Percentiles rank a stretch among this genome's conserved stretches.
These are phyloP conservation scores for Gossypium ekmanianum DNA, from an alignment of 345 rosid genomes.

Conservation along the genomic window DNA sequence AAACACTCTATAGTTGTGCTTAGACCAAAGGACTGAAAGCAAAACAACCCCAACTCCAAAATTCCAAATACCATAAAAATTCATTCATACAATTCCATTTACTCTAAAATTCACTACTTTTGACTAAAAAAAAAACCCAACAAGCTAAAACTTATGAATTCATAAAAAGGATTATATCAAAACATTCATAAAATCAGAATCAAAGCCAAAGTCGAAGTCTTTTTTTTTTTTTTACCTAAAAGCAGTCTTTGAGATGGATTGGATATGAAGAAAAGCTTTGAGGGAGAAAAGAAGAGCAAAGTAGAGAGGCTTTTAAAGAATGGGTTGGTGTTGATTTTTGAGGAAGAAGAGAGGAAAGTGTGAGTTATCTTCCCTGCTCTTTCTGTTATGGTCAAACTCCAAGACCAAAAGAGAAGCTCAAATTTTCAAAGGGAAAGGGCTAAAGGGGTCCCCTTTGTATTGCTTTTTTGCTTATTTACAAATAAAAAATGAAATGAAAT, in stretches of 20 bases:
- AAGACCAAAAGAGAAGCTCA: background rate
- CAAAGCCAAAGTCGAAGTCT: background rate
- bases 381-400: slow-evolving; percentile 48
- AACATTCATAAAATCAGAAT: background rate
- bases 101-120: slow-evolving; percentile 15
- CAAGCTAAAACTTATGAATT: background rate
- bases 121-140: background rate
- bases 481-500: background rate
- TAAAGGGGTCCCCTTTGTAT: background rate
- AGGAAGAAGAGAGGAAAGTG: slow-evolving; percentile 68
- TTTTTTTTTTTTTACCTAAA: slow-evolving; percentile 17
- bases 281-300: slow-evolving; percentile 6
- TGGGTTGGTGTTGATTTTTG: slow-evolving; percentile 21
- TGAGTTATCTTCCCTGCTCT: slow-evolving; percentile 48
- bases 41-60: background rate
- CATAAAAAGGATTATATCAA: background rate
- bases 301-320: slow-evolving; percentile 24
- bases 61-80: too few species aligned
- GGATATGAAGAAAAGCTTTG: slow-evolving; percentile 10
- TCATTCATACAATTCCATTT: too few species aligned
- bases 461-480: background rate
- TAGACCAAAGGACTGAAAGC: background rate
- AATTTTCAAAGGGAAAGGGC: slow-evolving; percentile 31
- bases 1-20: background rate
- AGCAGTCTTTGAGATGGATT: background rate